A percentile compares a stretch with the other conserved stretches of the same genome.
Evolutionary conservation across 2,329 filamentous ascomycete genomes (phyloP).

Genomic region (Botrytis medusae): DNA sequence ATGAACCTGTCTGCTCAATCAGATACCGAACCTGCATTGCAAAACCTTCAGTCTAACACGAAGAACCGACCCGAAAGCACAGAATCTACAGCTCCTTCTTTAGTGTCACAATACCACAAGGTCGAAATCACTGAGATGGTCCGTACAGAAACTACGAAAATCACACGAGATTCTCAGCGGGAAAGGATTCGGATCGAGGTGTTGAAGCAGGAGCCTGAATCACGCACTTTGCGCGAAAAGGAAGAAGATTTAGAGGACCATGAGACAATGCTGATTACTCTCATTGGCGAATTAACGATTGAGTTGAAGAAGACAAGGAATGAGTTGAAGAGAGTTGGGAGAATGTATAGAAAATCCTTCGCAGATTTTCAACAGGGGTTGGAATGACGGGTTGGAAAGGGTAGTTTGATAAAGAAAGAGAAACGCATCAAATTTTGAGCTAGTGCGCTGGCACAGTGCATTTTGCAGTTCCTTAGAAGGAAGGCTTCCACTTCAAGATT

Average conservation of each 20-base stretch:
- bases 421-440: background rate
- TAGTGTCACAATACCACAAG: background rate
- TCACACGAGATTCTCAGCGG: background rate
- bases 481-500: background rate
- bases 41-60: background rate
- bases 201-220: background rate
- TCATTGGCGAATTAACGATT: background rate
- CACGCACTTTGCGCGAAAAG: background rate
- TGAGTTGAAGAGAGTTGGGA: background rate
- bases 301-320: background rate
- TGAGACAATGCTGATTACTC: background rate
- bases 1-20: rapidly evolving
- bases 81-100: background rate
- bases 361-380: background rate
- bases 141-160: background rate
- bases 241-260: background rate
- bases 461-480: background rate
- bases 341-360: background rate
- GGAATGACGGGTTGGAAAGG: background rate
- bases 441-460: background rate
- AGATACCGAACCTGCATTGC: background rate
- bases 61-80: background rate
- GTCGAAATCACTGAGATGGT: background rate
- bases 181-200: background rate
- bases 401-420: background rate